Percentiles rank a stretch among this genome's conserved stretches.
phyloP scores from a whole-genome alignment of 2,329 filamentous ascomycete genomes.

The Herpotrichia juniperi region DNA sequence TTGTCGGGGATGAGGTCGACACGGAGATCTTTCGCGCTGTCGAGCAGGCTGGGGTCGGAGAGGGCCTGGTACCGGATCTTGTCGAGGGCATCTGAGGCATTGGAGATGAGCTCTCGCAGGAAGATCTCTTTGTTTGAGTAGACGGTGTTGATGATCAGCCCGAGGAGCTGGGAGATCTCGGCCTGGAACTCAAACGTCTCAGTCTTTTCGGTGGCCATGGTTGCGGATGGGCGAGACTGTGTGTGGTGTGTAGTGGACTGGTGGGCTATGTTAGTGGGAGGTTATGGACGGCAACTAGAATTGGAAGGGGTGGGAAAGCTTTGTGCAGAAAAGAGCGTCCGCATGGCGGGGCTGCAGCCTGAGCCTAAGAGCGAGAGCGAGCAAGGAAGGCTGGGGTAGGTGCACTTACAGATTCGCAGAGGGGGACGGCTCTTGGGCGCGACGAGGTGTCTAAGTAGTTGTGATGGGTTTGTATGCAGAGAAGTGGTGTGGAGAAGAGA shows the following conservation, averaged over 20 bases:
- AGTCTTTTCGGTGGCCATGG: constrained; percentile 68
- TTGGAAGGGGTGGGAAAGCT: neutral
- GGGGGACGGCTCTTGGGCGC: neutral
- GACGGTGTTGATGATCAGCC: constrained; percentile 99
- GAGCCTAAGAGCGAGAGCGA: neutral
- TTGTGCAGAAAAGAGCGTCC: neutral
- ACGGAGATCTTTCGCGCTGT: constrained; percentile 95
- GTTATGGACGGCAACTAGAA: neutral
- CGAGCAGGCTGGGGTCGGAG: constrained; percentile 96
- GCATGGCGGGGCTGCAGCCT: neutral
- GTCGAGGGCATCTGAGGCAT: constrained; percentile 98
- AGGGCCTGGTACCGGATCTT: constrained; percentile 99
- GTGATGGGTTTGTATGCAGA: neutral
- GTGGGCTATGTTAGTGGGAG: constrained; percentile 7
- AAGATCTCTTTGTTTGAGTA: constrained; percentile 99
- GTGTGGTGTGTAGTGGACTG: constrained; percentile 13
- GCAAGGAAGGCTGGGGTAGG: neutral
- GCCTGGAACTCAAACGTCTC: constrained; percentile 99
- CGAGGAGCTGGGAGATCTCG: constrained; percentile 99
- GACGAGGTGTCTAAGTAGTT: neutral
- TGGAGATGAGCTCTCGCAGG: constrained; percentile 97
- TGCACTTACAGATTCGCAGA: neutral
- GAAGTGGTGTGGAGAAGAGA: neutral
- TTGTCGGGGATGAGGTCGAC: constrained; percentile 99
- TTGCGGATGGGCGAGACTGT: constrained; percentile 40